Evolutionary conservation across 2,329 filamentous ascomycete species (phyloP).

Genomic region (Aspergillus japonicus): DNA sequence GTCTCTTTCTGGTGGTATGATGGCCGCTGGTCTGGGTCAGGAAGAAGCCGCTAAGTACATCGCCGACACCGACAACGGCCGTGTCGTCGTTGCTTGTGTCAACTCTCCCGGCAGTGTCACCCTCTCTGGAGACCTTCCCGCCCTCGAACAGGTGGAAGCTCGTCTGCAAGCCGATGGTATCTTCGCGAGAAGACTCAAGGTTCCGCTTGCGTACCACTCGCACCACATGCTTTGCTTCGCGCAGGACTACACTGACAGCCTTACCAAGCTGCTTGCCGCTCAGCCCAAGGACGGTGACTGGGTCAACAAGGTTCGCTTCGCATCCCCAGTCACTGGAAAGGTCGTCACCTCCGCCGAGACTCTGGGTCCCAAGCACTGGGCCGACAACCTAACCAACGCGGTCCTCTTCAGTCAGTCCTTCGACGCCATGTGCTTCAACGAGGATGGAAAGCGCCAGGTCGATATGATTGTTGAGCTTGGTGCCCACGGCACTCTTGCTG

Average conservation of each 20-base stretch:
- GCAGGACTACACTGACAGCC: slow-evolving; percentile 24
- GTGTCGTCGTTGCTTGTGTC: slow-evolving; percentile 7
- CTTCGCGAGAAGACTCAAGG: slow-evolving; percentile 16
- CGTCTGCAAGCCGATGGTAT: background rate
- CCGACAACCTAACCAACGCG: no score
- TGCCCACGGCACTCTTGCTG: slow-evolving; percentile 30
- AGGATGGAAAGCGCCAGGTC: no score
- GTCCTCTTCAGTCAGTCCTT: background rate
- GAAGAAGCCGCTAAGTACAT: background rate
- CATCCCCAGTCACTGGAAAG: no score
- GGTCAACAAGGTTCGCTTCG: background rate
- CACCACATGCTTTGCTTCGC: slow-evolving; percentile 18
- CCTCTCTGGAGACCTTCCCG: slow-evolving; percentile 7
- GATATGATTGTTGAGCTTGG: slow-evolving; percentile 33
- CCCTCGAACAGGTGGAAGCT: slow-evolving; percentile 1
- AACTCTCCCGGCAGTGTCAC: slow-evolving; percentile 11
- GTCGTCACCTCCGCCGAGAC: no score
- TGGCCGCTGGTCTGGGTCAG: slow-evolving; percentile 24
- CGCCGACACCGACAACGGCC: background rate
- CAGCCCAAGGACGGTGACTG: background rate
- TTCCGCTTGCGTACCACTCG: slow-evolving; percentile 22
- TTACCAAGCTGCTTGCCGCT: background rate
- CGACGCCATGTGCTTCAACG: background rate
- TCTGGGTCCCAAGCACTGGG: no score
- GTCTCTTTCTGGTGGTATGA: slow-evolving; percentile 25